These are phyloP conservation scores for Ganoderma lucidum DNA, from an alignment of 1,284 basidiomycete genomes.

Conservation along the genomic window DNA sequence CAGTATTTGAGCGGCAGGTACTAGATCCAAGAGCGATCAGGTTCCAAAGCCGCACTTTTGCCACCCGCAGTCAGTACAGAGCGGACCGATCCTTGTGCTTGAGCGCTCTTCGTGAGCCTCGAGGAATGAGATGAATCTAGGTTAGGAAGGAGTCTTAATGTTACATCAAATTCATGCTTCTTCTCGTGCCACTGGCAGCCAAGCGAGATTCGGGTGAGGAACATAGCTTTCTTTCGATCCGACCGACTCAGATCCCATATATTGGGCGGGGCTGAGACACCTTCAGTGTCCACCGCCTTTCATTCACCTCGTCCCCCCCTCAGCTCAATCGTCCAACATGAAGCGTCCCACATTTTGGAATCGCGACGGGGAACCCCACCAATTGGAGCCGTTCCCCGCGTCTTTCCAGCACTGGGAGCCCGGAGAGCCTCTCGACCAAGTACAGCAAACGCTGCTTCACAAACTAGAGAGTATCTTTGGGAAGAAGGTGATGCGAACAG, in stretches of 20 bases:
- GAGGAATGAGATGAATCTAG: background rate
- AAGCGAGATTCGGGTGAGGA: background rate
- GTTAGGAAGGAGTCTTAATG: background rate
- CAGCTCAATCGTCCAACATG: background rate
- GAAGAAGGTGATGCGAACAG: too few relatives aligned
- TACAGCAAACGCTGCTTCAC: background rate
- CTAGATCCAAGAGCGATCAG: too few relatives aligned
- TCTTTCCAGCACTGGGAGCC: background rate
- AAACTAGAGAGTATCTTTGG: background rate
- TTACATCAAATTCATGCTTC: background rate
- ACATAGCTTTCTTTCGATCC: too few relatives aligned
- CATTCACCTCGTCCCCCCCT: background rate
- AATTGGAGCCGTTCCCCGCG: background rate
- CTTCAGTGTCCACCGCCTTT: background rate
- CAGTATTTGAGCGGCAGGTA: too few relatives aligned
- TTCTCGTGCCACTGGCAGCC: background rate
- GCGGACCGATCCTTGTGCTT: background rate
- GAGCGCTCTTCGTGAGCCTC: background rate
- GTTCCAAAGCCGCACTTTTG: too few relatives aligned
- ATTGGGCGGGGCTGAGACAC: background rate
- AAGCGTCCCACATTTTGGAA: background rate
- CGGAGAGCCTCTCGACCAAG: background rate
- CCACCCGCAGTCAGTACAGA: background rate
- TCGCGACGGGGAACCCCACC: background rate
- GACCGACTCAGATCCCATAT: background rate